Evolutionary conservation across 179 eudicot genomes (phyloP).

Genomic region (Spergularia azorica): DNA sequence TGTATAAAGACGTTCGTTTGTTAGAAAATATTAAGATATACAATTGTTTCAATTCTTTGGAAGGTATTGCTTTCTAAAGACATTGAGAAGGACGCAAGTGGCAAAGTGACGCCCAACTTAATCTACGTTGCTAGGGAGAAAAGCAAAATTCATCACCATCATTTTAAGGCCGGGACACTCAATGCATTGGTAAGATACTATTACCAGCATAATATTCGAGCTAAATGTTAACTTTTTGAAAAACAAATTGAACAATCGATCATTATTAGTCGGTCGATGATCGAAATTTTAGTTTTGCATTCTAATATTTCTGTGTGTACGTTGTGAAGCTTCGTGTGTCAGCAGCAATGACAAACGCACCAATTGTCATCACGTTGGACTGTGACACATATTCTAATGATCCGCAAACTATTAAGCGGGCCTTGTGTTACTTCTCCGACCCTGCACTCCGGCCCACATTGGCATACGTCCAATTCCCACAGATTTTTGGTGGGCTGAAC

Average conservation of each 20-base stretch:
- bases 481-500: constrained; percentile 61
- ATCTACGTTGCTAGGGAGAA: constrained; percentile 76
- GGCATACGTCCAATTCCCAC: constrained; percentile 80
- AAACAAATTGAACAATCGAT: too few species aligned
- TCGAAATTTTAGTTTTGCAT: too few species aligned
- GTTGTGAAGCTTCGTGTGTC: constrained; percentile 72
- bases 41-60: too few species aligned
- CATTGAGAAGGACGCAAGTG: constrained; percentile 45
- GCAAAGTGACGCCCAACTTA: constrained; percentile 64
- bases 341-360: constrained; percentile 77
- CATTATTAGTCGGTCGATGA: too few species aligned
- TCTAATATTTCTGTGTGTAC: background rate
- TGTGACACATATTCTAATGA: constrained; percentile 88
- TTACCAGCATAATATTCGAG: background rate
- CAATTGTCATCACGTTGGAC: constrained; percentile 66
- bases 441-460: constrained; percentile 33
- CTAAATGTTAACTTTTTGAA: too few species aligned
- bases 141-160: constrained; percentile 49
- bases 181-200: constrained; percentile 54
- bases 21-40: too few species aligned
- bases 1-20: too few species aligned
- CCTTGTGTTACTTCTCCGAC: constrained; percentile 61
- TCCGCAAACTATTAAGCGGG: constrained; percentile 54
- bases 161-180: constrained; percentile 91
- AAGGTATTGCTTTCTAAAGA: constrained; percentile 54